These are phyloP conservation scores for Tricholoma bakamatsutake DNA, from an alignment of 768 basidiomycete species.

Conservation along the genomic window DNA sequence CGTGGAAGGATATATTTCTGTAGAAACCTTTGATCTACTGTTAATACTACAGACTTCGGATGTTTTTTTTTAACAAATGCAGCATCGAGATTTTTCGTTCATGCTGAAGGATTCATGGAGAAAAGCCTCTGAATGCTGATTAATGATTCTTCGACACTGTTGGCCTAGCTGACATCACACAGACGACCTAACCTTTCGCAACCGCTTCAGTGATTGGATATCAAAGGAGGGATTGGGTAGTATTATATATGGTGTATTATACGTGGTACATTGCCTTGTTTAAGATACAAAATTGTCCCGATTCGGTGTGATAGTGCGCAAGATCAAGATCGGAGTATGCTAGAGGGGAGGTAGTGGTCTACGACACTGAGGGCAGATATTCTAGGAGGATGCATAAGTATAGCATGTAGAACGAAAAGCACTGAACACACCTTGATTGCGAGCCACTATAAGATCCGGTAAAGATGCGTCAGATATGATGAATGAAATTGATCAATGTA, in stretches of 20 bases:
- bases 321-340: background rate
- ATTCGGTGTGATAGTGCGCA: background rate
- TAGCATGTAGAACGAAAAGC: background rate
- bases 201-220: background rate
- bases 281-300: background rate
- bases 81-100: too few species aligned
- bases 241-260: background rate
- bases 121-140: too few species aligned
- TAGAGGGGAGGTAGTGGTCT: slow-evolving; percentile 76
- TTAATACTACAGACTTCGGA: too few species aligned
- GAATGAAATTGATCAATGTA: slow-evolving; percentile 1
- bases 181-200: background rate
- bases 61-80: too few species aligned
- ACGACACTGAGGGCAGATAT: slow-evolving; percentile 90
- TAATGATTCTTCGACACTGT: too few species aligned
- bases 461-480: slow-evolving; percentile 9
- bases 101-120: too few species aligned
- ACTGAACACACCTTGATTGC: slow-evolving; percentile 56
- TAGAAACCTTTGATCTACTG: too few species aligned
- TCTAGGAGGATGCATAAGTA: slow-evolving; percentile 35
- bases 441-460: slow-evolving; percentile 48
- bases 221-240: background rate
- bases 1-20: too few species aligned
- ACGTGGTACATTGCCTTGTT: background rate
- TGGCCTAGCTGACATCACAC: too few species aligned